Conservation (phyloP, 208 protist species). For the Trypanosoma congolense region DNA sequence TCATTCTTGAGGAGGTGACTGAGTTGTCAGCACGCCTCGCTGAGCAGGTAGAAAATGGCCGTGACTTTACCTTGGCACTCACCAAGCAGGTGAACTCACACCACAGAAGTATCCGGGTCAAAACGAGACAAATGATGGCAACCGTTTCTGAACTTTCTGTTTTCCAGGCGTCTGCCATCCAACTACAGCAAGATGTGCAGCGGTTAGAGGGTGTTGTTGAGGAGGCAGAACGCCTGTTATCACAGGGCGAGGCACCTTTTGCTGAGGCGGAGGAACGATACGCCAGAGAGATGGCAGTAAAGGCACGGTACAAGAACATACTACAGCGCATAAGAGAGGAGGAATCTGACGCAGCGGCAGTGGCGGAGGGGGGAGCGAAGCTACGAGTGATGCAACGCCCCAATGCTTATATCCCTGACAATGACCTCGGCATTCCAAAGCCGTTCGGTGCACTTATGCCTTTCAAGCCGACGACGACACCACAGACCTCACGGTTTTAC, state of each 20-base stretch:
- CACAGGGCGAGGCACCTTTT: constrained; percentile 77
- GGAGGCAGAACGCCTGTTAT: constrained; percentile 76
- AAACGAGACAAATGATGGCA: constrained; percentile 93
- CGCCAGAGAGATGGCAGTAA: constrained; percentile 50
- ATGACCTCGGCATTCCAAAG: constrained; percentile 78
- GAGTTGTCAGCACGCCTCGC: constrained; percentile 85
- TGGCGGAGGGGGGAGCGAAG: constrained; percentile 44
- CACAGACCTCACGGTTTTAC: constrained; percentile 24
- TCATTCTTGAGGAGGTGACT: constrained; percentile 93
- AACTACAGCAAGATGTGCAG: constrained; percentile 87
- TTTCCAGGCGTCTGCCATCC: constrained; percentile 88
- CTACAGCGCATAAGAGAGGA: constrained; percentile 47
- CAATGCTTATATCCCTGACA: constrained; percentile 89
- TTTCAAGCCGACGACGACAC: constrained; percentile 36
- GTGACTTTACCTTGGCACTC: constrained; percentile 89
- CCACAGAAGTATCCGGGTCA: constrained; percentile 82
- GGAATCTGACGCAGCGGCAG: constrained; percentile 14
- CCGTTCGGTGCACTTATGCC: constrained; percentile 79
- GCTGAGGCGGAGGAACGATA: constrained; percentile 76
- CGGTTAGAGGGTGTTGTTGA: constrained; percentile 63
- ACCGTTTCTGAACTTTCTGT: constrained; percentile 95
- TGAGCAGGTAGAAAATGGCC: constrained; percentile 75
- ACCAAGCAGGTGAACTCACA: constrained; percentile 92
- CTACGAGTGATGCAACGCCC: constrained; percentile 54
- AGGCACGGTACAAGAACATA: constrained; percentile 52